Conservation (phyloP, 805 yeast genomes). For the Zygosaccharomyces gambellarensis region DNA sequence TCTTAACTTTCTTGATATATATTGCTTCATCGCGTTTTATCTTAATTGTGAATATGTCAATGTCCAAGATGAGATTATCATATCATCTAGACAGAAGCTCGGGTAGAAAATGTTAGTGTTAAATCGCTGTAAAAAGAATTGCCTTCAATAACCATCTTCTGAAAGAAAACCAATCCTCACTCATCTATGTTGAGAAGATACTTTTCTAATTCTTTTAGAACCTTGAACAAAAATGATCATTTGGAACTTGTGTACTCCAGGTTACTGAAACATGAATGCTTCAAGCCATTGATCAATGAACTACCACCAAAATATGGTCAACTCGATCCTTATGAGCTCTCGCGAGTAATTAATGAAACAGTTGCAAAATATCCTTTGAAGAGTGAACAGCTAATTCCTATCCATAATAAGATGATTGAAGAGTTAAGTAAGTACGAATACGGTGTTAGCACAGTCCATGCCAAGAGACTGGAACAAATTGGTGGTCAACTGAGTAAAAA, state of each 20-base stretch:
- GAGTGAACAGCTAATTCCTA: slow-evolving; percentile 11
- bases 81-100: no score
- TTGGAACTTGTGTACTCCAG: slow-evolving; percentile 6
- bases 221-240: neutral
- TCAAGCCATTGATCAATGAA: slow-evolving; percentile 16
- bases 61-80: no score
- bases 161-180: no score
- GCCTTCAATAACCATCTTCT: no score
- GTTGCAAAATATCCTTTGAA: slow-evolving; percentile 11
- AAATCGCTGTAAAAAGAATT: no score
- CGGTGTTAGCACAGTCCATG: slow-evolving; percentile 31
- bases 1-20: no score
- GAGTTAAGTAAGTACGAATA: slow-evolving; percentile 30
- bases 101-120: no score
- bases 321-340: slow-evolving; percentile 24
- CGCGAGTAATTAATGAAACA: slow-evolving; percentile 13
- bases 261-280: slow-evolving; percentile 15
- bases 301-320: slow-evolving; percentile 6
- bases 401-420: slow-evolving; percentile 31
- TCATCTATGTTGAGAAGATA: slow-evolving; percentile 14
- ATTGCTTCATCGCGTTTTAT: no score
- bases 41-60: no score
- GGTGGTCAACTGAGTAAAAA: slow-evolving; percentile 20
- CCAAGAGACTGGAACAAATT: slow-evolving; percentile 24
- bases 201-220: slow-evolving; percentile 3